A percentile compares a stretch with the other conserved stretches of the same genome.
These are phyloP conservation scores for Kwoniella botswanensis DNA, from an alignment of 768 basidiomycete species.

Conservation along the genomic window DNA sequence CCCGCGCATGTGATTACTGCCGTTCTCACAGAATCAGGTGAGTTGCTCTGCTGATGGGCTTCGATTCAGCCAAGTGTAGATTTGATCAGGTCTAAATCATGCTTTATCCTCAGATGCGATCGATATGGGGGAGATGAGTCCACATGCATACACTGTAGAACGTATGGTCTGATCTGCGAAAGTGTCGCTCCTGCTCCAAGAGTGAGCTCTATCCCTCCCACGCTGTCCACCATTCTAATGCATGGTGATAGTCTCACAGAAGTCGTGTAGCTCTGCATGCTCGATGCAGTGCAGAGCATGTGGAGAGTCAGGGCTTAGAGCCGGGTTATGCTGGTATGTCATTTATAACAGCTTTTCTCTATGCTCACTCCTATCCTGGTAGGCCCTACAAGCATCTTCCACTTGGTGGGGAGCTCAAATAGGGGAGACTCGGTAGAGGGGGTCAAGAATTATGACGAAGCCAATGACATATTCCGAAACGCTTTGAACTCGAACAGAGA, in stretches of 20 bases:
- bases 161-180: slow-evolving; percentile 3
- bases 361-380: not conserved
- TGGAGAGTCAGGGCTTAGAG: slow-evolving; percentile 6
- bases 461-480: slow-evolving; percentile 3
- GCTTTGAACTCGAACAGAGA: not conserved
- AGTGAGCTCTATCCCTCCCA: not conserved
- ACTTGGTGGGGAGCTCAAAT: not conserved
- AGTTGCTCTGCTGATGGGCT: not conserved
- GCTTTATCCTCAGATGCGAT: not conserved
- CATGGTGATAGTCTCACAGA: slow-evolving; percentile 2
- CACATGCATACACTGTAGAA: slow-evolving; percentile 4
- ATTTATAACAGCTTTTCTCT: not conserved
- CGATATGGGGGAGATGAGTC: not conserved
- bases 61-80: not conserved
- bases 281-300: not conserved
- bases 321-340: slow-evolving; percentile 7
- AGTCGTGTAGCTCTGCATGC: not conserved
- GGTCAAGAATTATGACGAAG: not conserved
- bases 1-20: slow-evolving; percentile 15
- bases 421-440: not conserved
- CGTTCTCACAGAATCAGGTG: slow-evolving; percentile 14
- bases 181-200: slow-evolving; percentile 7
- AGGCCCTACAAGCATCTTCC: slow-evolving; percentile 7
- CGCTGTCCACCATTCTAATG: not conserved
- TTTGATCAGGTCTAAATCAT: slow-evolving; percentile 1